Conservation (phyloP, 768 basidiomycete species). For the Tylopilus felleus region DNA sequence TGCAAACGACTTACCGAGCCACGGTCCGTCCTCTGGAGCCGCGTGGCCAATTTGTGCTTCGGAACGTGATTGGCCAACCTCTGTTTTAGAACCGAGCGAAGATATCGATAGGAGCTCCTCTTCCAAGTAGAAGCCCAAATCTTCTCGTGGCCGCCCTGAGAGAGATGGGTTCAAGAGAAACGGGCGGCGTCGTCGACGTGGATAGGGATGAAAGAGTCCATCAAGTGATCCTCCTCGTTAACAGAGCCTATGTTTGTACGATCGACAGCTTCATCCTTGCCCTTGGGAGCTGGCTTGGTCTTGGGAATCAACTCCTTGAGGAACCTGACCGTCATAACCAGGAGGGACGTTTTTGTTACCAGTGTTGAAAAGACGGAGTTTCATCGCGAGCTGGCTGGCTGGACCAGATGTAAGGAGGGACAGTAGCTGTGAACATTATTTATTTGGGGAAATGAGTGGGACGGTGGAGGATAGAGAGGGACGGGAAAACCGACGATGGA, state of each 20-base stretch:
- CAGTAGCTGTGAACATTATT: constrained; percentile 52
- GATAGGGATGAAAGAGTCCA: constrained; percentile 78
- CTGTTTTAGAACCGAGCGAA: constrained; percentile 43
- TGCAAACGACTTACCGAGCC: constrained; percentile 59
- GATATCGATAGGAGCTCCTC: constrained; percentile 79
- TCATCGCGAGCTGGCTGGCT: constrained; percentile 18
- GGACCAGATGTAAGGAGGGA: constrained; percentile 47
- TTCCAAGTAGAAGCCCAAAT: constrained; percentile 95
- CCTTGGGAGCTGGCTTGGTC: constrained; percentile 17
- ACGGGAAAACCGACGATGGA: constrained; percentile 73
- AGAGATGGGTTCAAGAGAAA: constrained; percentile 1
- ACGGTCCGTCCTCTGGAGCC: constrained; percentile 60
- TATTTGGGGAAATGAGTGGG: constrained; percentile 34
- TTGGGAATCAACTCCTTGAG: constrained; percentile 65
- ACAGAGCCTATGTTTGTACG: constrained; percentile 17
- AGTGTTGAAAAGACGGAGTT: constrained; percentile 74
- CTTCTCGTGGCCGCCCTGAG: constrained; percentile 91
- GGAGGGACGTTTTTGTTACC: constrained; percentile 75
- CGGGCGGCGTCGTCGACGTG: constrained; percentile 80
- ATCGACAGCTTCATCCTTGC: constrained; percentile 43
- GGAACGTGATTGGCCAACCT: constrained; percentile 13
- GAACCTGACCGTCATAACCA: constrained; percentile 69
- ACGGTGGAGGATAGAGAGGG: constrained; percentile 33
- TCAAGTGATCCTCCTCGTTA: constrained; percentile 47
- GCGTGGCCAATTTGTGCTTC: constrained; percentile 13